Evolutionary conservation across 306 rosid genomes (phyloP), one percentile per base, ranked within the genome.

Genomic region (Oxytropis ochrocephala): DNA sequence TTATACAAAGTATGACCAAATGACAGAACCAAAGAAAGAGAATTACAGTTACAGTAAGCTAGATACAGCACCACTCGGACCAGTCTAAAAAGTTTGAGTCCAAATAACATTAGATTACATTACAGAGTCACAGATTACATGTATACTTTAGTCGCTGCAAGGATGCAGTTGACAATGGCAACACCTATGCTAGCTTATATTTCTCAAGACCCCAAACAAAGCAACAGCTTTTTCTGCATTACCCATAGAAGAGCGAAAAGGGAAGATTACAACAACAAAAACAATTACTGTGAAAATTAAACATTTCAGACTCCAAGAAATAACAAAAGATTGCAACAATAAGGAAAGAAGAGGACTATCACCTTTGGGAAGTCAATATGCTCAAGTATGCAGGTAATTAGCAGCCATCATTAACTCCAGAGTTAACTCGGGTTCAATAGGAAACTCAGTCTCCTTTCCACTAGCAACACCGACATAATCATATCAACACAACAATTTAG

Each of bases 331-430:
- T 79, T 67, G 80, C 84, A 59, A 72, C 81, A 59, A 67, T 36
- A 66, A 11, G n/a, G 51, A 66, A 11, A 14, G 55, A 69, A 67
- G 57, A 11, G 76, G 52, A 27, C 8, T 69, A 17, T 30, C 57
- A 76, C 76, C 72, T 54, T 10, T 33, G 38, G 71, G 73, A 60
- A 65, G 69, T 53, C 65, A 32, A 68, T 36, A 54, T 30, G 56
- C 50, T 88, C 81, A 88, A 46, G 97, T 91, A 84, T 91, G 91
- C 42, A 88, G 96, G 77, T 91, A 91, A 80, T 91, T 91, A 77
- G 97, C 97, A 36, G 96, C 97, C 97, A 91, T 91, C 96, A 91
- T 85, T 83, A 91, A 67, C 89, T 91, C 97, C 71, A 91, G 84
- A 43, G 95, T 89, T 77, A 91, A 70, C 75, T 91, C 97, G 19